Conservation (phyloP, 164 flowering plant genomes). For the Chimonanthus salicifolius region DNA sequence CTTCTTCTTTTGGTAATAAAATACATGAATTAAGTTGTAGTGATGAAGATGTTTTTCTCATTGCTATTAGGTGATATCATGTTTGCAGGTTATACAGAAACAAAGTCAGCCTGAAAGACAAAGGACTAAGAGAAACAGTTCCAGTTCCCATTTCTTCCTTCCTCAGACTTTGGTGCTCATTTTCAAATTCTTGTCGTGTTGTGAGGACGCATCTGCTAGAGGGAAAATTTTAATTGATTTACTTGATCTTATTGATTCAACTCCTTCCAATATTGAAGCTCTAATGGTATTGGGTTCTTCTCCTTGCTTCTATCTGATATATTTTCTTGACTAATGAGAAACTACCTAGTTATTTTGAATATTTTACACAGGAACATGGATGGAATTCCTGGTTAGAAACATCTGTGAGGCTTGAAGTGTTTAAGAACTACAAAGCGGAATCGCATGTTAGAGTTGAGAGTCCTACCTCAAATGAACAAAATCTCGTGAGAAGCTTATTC, state of each 20-base stretch:
- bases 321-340: neutral
- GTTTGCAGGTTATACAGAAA: slow-evolving; percentile 74
- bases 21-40: neutral
- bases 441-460: slow-evolving; percentile 22
- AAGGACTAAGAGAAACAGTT: slow-evolving; percentile 42
- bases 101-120: slow-evolving; percentile 59
- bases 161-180: slow-evolving; percentile 83
- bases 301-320: slow-evolving; percentile 1
- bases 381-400: slow-evolving; percentile 87
- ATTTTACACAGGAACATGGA: slow-evolving; percentile 67
- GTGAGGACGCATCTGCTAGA: slow-evolving; percentile 48
- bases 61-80: slow-evolving; percentile 6
- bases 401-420: slow-evolving; percentile 52
- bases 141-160: slow-evolving; percentile 61
- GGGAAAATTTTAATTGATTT: slow-evolving; percentile 69
- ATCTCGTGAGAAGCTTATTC: slow-evolving; percentile 52
- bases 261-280: slow-evolving; percentile 83
- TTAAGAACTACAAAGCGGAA: slow-evolving; percentile 47
- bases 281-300: slow-evolving; percentile 58
- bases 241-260: slow-evolving; percentile 91
- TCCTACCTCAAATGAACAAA: slow-evolving; percentile 42
- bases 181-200: slow-evolving; percentile 71
- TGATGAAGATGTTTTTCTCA: slow-evolving; percentile 1
- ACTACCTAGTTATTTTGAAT: slow-evolving; percentile 13
- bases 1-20: neutral